These are phyloP conservation scores for Saccharomycopsis babjevae DNA, from an alignment of 805 yeast genomes.

Conservation along the genomic window DNA sequence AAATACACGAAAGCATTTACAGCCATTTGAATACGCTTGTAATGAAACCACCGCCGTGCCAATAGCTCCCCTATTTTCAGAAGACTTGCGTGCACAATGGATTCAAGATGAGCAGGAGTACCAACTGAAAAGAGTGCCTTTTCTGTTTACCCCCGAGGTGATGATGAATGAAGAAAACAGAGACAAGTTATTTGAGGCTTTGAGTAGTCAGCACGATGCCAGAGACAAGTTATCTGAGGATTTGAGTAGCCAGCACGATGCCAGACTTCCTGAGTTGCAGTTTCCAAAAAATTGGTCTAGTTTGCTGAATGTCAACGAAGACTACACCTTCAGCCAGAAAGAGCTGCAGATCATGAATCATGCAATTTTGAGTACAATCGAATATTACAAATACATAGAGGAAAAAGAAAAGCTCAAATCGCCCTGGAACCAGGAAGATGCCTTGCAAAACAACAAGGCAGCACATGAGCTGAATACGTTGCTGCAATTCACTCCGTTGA, in stretches of 20 bases:
- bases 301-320: not conserved
- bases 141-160: not conserved
- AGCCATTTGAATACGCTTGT: not conserved
- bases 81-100: not conserved
- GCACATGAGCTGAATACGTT: not conserved
- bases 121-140: not conserved
- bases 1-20: not conserved
- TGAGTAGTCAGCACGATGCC: not conserved
- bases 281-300: not conserved
- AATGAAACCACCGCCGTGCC: not conserved
- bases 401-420: not conserved
- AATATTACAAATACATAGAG: not conserved
- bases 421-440: not conserved
- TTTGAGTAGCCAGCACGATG: not conserved
- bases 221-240: not conserved
- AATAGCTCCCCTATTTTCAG: not conserved
- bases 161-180: not conserved
- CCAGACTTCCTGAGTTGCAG: not conserved
- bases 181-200: not conserved
- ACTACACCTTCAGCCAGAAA: not conserved
- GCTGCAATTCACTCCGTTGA: not conserved
- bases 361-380: not conserved
- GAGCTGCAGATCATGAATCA: not conserved
- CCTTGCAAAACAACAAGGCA: not conserved
- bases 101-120: not conserved